Evolutionary conservation across 495 filamentous ascomycete genomes (phyloP), one percentile per base, ranked within the genome.

Genomic region (Lasiosphaeria ovina): DNA sequence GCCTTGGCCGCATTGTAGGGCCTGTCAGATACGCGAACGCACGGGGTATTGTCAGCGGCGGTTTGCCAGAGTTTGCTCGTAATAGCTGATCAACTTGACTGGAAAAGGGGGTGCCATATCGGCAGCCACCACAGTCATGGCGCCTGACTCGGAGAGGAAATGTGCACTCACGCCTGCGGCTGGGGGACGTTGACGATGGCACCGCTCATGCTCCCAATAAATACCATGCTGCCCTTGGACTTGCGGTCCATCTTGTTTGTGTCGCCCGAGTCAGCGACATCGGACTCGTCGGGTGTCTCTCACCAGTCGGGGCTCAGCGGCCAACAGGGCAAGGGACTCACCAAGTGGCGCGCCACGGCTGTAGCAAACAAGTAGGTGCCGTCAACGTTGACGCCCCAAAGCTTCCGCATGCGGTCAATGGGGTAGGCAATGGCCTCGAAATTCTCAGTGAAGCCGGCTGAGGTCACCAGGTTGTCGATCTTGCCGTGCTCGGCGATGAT

Each of bases 381-480:
- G 63, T 98, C 89, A 0, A 97, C 92, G 63, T 97, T 96, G 66
- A 98, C 93, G 11, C 86, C 86, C 91, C 90, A 96, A 14, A 97
- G 83, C 78, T 94, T 95, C 75, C 91, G 84, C 74, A 97, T 85
- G 58, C 92, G 85, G 64, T 97, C 92, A 57, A 89, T 82, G 0
- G 92, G 92, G 74, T 97, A 98, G 60, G 82, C 81, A 68, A 91
- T 88, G 36, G 93, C 93, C 63, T 92, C 87, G 69, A 92, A 96
- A 76, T 97, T 97, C 77, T 98, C 94, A 7, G 89, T 92, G 79
- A 98, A 95, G 6, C 94, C 94, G 35, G 94, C 94, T 7, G 93
- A 96, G 33, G 93, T 97, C 60, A 98, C 93, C 35, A 98, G 85
- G 72, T 88, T 86, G 75, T 98, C 93, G 69, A 97, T 89, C 68